phyloP scores from a whole-genome alignment of 2,329 filamentous ascomycete species.

The Neonectria sp. region DNA sequence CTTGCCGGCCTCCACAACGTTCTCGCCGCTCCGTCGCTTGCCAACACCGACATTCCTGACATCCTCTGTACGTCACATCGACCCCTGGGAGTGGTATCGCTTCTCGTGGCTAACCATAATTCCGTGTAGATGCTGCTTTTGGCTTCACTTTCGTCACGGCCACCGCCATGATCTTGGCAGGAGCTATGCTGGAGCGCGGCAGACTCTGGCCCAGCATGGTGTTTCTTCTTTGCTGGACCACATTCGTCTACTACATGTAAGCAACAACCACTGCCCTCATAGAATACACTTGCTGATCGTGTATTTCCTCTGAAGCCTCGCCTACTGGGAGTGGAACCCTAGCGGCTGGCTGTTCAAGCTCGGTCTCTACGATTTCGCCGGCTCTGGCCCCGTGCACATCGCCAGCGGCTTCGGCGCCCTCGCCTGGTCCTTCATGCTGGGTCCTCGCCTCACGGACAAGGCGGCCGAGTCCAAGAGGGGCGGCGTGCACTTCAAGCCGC shows the following conservation, averaged over 20 bases:
- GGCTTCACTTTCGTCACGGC: constrained; percentile 56
- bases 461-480: constrained; percentile 35
- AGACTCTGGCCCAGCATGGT: constrained; percentile 66
- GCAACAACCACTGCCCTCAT: neutral
- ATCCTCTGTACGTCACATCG: constrained; percentile 48
- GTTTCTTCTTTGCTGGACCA: constrained; percentile 75
- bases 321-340: constrained; percentile 78
- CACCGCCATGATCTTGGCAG: constrained; percentile 58
- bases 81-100: rapidly evolving
- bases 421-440: constrained; percentile 75
- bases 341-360: constrained; percentile 76
- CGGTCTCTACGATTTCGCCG: constrained; percentile 72
- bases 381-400: constrained; percentile 76
- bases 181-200: constrained; percentile 56
- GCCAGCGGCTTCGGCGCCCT: constrained; percentile 74
- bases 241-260: constrained; percentile 71
- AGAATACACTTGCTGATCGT: neutral
- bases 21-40: constrained; percentile 55
- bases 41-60: constrained; percentile 55
- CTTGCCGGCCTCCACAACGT: constrained; percentile 54
- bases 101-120: neutral
- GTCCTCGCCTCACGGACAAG: constrained; percentile 61
- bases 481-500: constrained; percentile 62
- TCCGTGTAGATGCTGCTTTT: constrained; percentile 50
- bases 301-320: constrained; percentile 55